These are phyloP conservation scores for Rubus parviflorus DNA, from an alignment of 306 rosid species.

Conservation along the genomic window DNA sequence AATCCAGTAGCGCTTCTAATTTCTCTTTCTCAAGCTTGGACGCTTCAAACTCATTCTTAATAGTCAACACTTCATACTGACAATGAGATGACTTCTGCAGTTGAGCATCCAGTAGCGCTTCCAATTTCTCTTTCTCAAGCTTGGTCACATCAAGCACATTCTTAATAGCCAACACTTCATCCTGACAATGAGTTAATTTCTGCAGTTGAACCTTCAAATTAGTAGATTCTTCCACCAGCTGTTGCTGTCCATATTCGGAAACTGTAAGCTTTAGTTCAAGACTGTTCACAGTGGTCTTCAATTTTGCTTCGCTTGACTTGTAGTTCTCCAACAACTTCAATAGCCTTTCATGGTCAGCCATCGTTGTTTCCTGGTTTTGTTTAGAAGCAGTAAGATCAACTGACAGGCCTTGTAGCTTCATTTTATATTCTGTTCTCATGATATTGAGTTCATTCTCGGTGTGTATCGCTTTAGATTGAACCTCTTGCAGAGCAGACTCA, in stretches of 20 bases:
- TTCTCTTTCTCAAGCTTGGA: constrained; percentile 32
- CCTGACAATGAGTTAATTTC: constrained; percentile 24
- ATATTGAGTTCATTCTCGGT: constrained; percentile 29
- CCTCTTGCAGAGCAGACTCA: constrained; percentile 22
- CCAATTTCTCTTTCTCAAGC: constrained; percentile 35
- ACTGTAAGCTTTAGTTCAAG: constrained; percentile 37
- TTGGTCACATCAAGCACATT: constrained; percentile 28
- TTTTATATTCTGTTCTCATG: constrained; percentile 31
- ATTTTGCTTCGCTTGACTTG: constrained; percentile 34
- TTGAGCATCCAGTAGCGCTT: constrained; percentile 9
- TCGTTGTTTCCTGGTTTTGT: constrained; percentile 24
- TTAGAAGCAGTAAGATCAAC: constrained; percentile 31
- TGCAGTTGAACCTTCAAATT: constrained; percentile 29
- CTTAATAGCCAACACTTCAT: constrained; percentile 22
- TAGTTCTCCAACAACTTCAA: constrained; percentile 34
- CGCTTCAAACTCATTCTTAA: constrained; percentile 27
- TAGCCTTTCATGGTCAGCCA: constrained; percentile 31
- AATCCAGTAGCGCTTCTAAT: constrained; percentile 15
- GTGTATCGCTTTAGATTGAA: constrained; percentile 21
- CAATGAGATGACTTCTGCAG: constrained; percentile 23
- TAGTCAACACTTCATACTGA: constrained; percentile 29
- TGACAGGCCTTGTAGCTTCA: constrained; percentile 27
- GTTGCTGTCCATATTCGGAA: constrained; percentile 38
- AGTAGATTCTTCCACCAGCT: constrained; percentile 32
- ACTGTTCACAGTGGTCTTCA: constrained; percentile 31